These are phyloP conservation scores for Triticum turgidum DNA, from an alignment of 176 grass and related monocot genomes.

Conservation along the genomic window DNA sequence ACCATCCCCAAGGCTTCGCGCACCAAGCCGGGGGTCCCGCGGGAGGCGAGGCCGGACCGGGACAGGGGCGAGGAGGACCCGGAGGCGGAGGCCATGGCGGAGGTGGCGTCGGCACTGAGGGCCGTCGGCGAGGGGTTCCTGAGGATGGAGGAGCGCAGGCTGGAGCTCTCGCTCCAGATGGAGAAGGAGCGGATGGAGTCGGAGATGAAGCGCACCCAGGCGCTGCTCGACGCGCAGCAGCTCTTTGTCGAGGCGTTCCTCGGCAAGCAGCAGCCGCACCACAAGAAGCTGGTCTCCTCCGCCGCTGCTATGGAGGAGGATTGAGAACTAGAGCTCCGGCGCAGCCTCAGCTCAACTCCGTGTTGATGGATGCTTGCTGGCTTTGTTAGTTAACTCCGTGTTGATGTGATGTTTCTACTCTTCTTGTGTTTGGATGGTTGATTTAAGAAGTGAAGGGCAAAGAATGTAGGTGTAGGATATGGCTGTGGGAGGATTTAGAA, in stretches of 20 bases:
- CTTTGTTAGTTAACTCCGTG: slow-evolving; percentile 34
- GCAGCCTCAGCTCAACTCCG: not conserved
- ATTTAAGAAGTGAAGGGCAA: not conserved
- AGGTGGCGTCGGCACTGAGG: slow-evolving; percentile 66
- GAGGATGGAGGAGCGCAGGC: slow-evolving; percentile 85
- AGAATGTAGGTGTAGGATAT: slow-evolving; percentile 52
- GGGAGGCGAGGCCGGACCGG: slow-evolving; percentile 24
- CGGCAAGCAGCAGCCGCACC: slow-evolving; percentile 51
- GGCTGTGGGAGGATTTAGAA: slow-evolving; percentile 21
- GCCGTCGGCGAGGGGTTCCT: slow-evolving; percentile 71
- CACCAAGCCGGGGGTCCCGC: slow-evolving; percentile 23
- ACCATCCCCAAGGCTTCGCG: slow-evolving; percentile 86
- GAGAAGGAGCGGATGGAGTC: slow-evolving; percentile 89
- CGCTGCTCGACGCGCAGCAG: slow-evolving; percentile 82
- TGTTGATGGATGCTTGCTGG: slow-evolving; percentile 10
- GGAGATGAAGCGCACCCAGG: slow-evolving; percentile 91
- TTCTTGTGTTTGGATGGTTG: slow-evolving; percentile 23
- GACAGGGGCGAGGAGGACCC: slow-evolving; percentile 39
- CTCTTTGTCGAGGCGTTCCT: slow-evolving; percentile 75
- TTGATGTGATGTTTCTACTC: slow-evolving; percentile 19
- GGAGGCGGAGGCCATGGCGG: slow-evolving; percentile 54
- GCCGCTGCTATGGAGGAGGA: slow-evolving; percentile 49
- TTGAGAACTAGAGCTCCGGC: not conserved
- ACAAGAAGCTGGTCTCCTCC: slow-evolving; percentile 51
- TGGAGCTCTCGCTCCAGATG: slow-evolving; percentile 80